These are phyloP conservation scores for Mycena citricolor DNA, from an alignment of 1,284 basidiomycete species.

Conservation along the genomic window DNA sequence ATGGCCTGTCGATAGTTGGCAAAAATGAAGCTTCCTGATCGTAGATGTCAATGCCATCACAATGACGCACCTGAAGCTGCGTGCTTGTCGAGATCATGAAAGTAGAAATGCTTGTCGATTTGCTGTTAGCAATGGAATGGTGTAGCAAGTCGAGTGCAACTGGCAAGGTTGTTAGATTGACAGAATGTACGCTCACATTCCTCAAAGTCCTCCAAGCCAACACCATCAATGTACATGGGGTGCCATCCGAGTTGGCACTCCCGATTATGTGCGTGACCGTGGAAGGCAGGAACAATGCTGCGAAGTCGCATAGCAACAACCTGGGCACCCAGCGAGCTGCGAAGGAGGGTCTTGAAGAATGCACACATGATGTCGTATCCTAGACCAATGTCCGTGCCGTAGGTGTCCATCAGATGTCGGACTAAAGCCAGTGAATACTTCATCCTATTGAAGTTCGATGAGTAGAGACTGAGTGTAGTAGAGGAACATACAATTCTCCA, in stretches of 20 bases:
- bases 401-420: conserved; percentile 25
- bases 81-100: conserved; percentile 27
- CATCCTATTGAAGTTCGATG: no score
- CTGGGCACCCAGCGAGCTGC: conserved; percentile 26
- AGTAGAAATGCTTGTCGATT: conserved; percentile 25
- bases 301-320: conserved; percentile 6
- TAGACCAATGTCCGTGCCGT: conserved; percentile 19
- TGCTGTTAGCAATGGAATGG: conserved; percentile 25
- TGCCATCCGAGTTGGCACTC: conserved; percentile 27
- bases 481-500: conserved; percentile 29
- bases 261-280: conserved; percentile 29
- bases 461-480: no score
- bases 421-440: conserved; percentile 35
- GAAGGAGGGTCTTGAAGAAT: conserved; percentile 29
- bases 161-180: conserved; percentile 20
- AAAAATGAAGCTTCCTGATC: conserved; percentile 26
- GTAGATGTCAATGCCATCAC: neutral
- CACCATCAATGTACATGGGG: conserved; percentile 20
- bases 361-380: conserved; percentile 39
- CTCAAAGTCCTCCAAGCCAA: conserved; percentile 29
- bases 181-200: conserved; percentile 23
- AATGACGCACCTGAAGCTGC: conserved; percentile 17
- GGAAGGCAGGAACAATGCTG: conserved; percentile 20
- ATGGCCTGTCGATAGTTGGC: conserved; percentile 29
- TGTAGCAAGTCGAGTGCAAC: conserved; percentile 22